Base-by-base conservation (phyloP, 495 filamentous ascomycete genomes). In the Terfezia claveryi region DNA sequence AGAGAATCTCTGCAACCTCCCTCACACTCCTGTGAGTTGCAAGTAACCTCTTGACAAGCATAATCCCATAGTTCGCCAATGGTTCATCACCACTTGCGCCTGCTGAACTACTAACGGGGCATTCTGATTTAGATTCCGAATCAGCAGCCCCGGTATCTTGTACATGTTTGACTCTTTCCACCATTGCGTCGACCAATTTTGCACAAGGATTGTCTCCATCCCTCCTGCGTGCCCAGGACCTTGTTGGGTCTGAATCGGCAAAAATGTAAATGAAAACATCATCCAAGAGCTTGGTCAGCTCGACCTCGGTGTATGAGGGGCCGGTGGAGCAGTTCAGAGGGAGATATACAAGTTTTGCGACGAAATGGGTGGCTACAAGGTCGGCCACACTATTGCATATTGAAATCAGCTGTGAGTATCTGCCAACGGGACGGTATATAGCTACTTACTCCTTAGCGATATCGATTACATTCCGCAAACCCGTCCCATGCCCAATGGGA, bases 201-300 rank as follows among this genome's bases (percentile, higher is more conserved):
- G 38, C 20, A n/a, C 57, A 57, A 23, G 61, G 57, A 11, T 67
- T 65, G 38, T 68, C 62, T 1, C 79, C 74, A 44, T 71, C 68
- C 44, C 77, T 70, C 36, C 76, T 76, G 1, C 80, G 72, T 44
- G 72, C 71, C 68, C 81, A 82, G 4, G 80, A 77, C 46, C 76
- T 73, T 0, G 70, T 73, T n/a, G 75, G 70, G 59, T 86, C 82
- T 23, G 71, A 69, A 59, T 83, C 79, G 50, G 80, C 80, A 60
- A 82, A 80, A 51, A 82, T 74, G 58, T 72, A 77, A 20, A 72
- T 72, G 60, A 78, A 80, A 38, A 84, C 71, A 44, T 77, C 67
- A 6, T 74, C 68, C 62, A 82, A 66, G 51, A 78, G 67, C 36
- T 71, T 60, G 62, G 83, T 82, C 11, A 86, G 62, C 54, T 84